A percentile compares a stretch with the other conserved stretches of the same genome.
These are phyloP conservation scores for Neolentinus lepideus DNA, from an alignment of 1,284 basidiomycete genomes.

Conservation along the genomic window DNA sequence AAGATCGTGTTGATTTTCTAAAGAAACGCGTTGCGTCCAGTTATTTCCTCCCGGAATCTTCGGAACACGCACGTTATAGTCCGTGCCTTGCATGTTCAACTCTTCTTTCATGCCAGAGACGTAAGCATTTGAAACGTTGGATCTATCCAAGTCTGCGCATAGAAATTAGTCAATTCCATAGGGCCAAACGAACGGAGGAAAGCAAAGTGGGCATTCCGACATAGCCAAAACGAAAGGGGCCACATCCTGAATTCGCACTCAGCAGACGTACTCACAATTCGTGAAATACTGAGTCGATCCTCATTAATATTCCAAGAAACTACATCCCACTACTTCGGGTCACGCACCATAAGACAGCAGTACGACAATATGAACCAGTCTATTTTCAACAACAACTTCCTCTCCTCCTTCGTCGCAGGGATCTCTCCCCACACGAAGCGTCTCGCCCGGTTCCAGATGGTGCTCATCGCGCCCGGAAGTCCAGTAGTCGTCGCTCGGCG, in stretches of 20 bases:
- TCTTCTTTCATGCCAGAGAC: constrained; percentile 83
- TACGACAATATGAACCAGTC: constrained; percentile 64
- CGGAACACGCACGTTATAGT: constrained; percentile 49
- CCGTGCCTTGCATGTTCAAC: constrained; percentile 59
- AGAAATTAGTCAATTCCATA: not conserved
- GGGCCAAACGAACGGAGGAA: not conserved
- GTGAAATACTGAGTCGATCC: constrained; percentile 45
- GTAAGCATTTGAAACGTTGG: constrained; percentile 64
- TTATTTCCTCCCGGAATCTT: not conserved
- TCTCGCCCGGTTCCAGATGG: constrained; percentile 3
- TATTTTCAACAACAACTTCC: constrained; percentile 45
- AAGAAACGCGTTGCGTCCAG: not conserved
- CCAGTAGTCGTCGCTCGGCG: not conserved
- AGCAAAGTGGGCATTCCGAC: not conserved
- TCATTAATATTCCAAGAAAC: not conserved
- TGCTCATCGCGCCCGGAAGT: constrained; percentile 2
- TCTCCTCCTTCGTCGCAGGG: constrained; percentile 33
- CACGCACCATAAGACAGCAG: constrained; percentile 58
- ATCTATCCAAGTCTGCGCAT: constrained; percentile 50
- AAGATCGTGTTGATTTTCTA: constrained; percentile 69
- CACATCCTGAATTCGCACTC: not conserved
- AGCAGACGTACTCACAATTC: constrained; percentile 37
- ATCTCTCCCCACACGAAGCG: constrained; percentile 25
- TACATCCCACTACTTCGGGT: not conserved
- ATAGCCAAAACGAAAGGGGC: too few relatives aligned